Percentiles rank a stretch among this genome's conserved stretches.
Conservation (phyloP, 192 early-diverging fungal species). For the Podila minutissima region DNA sequence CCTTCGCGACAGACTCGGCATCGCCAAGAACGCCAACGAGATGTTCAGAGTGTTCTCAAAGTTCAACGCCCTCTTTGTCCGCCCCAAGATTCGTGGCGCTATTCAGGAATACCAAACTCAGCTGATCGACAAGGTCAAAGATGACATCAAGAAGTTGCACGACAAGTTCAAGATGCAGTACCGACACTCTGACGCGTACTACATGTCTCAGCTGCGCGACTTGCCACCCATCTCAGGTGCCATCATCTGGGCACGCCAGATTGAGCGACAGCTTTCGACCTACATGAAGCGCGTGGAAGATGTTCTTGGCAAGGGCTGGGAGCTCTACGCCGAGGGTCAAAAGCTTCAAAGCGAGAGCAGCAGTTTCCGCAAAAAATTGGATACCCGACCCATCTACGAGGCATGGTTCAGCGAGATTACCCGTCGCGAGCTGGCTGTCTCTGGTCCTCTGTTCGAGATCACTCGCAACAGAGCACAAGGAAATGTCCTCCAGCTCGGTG, state of each 20-base stretch:
- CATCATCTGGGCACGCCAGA: constrained; percentile 97
- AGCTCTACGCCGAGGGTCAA: constrained; percentile 96
- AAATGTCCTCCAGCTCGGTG: constrained; percentile 77
- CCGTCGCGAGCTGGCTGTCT: constrained; percentile 81
- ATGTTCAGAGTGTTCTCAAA: constrained; percentile 99
- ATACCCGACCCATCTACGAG: constrained; percentile 91
- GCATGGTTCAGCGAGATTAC: constrained; percentile 90
- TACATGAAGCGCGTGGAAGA: constrained; percentile 99
- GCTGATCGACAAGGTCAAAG: constrained; percentile 97
- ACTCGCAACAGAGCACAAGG: constrained; percentile 80
- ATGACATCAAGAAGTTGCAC: constrained; percentile 95
- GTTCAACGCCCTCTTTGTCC: constrained; percentile 99
- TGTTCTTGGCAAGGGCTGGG: constrained; percentile 98
- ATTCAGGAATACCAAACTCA: constrained; percentile 99
- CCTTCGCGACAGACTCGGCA: constrained; percentile 90
- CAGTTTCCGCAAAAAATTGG: constrained; percentile 94
- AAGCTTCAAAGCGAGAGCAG: constrained; percentile 88
- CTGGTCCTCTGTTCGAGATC: constrained; percentile 92
- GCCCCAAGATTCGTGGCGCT: constrained; percentile 99
- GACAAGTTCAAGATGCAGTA: constrained; percentile 97
- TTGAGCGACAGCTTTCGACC: constrained; percentile 94
- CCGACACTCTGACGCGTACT: constrained; percentile 84
- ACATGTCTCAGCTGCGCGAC: constrained; percentile 94
- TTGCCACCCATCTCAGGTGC: constrained; percentile 91
- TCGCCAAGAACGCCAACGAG: constrained; percentile 96